phyloP scores from a whole-genome alignment of 192 early-diverging fungal species.

The Ambispora gerdemannii region DNA sequence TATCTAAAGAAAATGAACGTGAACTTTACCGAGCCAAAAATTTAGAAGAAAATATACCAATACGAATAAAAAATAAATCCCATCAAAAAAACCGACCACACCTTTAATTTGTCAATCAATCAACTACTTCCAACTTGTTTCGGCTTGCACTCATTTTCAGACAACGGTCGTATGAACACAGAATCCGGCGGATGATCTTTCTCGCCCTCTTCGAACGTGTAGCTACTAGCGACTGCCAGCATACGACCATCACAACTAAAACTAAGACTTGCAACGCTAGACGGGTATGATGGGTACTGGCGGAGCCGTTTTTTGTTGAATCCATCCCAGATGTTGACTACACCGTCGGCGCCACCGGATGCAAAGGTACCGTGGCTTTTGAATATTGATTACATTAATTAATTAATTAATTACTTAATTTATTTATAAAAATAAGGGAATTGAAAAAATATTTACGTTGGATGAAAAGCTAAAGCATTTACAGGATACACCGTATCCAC shows the following conservation, averaged over 20 bases:
- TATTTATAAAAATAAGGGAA: not conserved
- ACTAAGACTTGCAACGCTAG: slow-evolving; percentile 74
- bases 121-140: slow-evolving; percentile 1
- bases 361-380: slow-evolving; percentile 87
- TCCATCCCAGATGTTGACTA: slow-evolving; percentile 91
- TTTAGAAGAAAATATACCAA: too few relatives aligned
- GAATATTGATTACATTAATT: too few relatives aligned
- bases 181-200: slow-evolving; percentile 79
- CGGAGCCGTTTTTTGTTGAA: slow-evolving; percentile 84
- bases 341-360: slow-evolving; percentile 91
- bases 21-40: too few relatives aligned
- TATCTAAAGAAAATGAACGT: too few relatives aligned
- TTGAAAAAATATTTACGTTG: slow-evolving; percentile 53
- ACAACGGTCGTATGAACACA: slow-evolving; percentile 72
- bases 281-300: slow-evolving; percentile 78
- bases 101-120: too few relatives aligned
- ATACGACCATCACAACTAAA: slow-evolving; percentile 76
- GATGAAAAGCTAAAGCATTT: slow-evolving; percentile 90
- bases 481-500: slow-evolving; percentile 88
- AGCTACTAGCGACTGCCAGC: slow-evolving; percentile 86
- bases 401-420: not conserved
- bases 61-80: too few relatives aligned
- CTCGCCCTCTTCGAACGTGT: slow-evolving; percentile 94
- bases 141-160: slow-evolving; percentile 55
- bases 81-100: too few relatives aligned